A percentile compares a stretch with the other conserved stretches of the same genome.
phyloP scores from a whole-genome alignment of 1,284 basidiomycete species.

The Sparassis latifolia region DNA sequence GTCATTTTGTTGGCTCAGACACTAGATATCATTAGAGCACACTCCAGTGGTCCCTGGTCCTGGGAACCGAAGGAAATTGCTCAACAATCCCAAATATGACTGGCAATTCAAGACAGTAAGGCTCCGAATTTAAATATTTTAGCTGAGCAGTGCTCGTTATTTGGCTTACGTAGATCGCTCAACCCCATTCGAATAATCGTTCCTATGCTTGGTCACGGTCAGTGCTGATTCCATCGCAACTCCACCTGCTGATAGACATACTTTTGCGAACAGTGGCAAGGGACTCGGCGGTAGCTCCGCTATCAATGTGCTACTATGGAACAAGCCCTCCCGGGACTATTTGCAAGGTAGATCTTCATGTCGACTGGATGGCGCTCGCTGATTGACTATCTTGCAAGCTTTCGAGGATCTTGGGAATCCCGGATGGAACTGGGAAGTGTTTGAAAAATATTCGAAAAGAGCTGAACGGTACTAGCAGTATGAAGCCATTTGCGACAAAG shows the following conservation, averaged over 20 bases:
- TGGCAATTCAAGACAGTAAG: constrained; percentile 25
- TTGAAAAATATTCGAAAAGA: constrained; percentile 11
- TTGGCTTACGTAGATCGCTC: too few relatives aligned
- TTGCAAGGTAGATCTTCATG: not conserved
- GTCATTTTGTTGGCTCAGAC: constrained; percentile 1
- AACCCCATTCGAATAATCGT: too few relatives aligned
- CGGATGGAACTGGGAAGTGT: constrained; percentile 22
- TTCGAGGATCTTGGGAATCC: constrained; percentile 20
- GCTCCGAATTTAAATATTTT: not conserved
- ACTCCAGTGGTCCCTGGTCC: constrained; percentile 20
- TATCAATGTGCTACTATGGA: constrained; percentile 19
- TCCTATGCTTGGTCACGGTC: too few relatives aligned
- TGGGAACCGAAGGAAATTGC: constrained; percentile 18
- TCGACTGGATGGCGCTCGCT: not conserved
- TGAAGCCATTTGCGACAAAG: too few relatives aligned
- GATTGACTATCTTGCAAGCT: constrained; percentile 4
- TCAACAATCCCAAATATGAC: constrained; percentile 20
- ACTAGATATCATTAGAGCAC: not conserved
- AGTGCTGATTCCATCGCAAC: too few relatives aligned
- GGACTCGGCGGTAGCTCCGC: constrained; percentile 19
- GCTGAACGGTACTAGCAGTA: constrained; percentile 15
- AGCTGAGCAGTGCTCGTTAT: too few relatives aligned
- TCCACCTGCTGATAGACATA: too few relatives aligned
- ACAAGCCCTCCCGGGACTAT: constrained; percentile 17
- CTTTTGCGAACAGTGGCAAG: constrained; percentile 11